These are phyloP conservation scores for Erysiphe pulchra DNA, from an alignment of 2,329 filamentous ascomycete genomes.

Conservation along the genomic window DNA sequence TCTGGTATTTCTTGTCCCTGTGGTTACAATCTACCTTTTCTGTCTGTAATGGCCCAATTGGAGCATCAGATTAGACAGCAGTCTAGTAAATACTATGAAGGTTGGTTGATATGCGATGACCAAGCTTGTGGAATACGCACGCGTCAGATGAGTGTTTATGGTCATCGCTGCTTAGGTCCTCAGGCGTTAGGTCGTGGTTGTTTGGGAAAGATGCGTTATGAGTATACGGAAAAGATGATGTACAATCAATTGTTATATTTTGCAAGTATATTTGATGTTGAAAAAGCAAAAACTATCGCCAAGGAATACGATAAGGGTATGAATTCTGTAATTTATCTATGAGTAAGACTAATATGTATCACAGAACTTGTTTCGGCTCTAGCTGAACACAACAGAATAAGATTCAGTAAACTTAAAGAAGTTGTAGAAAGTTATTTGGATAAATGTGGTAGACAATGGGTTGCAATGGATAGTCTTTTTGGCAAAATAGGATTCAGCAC, in stretches of 20 bases:
- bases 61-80: conserved; percentile 60
- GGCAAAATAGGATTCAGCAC: conserved; percentile 31
- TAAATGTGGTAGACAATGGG: conserved; percentile 78
- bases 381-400: conserved; percentile 55
- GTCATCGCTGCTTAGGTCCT: conserved; percentile 67
- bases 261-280: conserved; percentile 64
- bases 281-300: conserved; percentile 35
- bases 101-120: conserved; percentile 78
- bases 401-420: conserved; percentile 51
- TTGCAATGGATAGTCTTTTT: conserved; percentile 79
- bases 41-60: conserved; percentile 64
- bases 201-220: conserved; percentile 66
- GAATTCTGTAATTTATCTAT: conserved; percentile 3
- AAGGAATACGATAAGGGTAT: conserved; percentile 16
- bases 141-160: conserved; percentile 80
- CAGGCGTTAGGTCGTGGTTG: conserved; percentile 67
- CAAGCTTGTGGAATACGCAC: conserved; percentile 66
- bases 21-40: conserved; percentile 40
- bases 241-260: conserved; percentile 93
- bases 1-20: conserved; percentile 48
- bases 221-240: conserved; percentile 65
- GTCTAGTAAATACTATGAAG: conserved; percentile 72
- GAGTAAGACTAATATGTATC: neutral
- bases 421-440: conserved; percentile 66
- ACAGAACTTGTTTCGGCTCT: conserved; percentile 32